Evolutionary conservation across 2,329 filamentous ascomycete species (phyloP).

Genomic region (Phialophora tarda): DNA sequence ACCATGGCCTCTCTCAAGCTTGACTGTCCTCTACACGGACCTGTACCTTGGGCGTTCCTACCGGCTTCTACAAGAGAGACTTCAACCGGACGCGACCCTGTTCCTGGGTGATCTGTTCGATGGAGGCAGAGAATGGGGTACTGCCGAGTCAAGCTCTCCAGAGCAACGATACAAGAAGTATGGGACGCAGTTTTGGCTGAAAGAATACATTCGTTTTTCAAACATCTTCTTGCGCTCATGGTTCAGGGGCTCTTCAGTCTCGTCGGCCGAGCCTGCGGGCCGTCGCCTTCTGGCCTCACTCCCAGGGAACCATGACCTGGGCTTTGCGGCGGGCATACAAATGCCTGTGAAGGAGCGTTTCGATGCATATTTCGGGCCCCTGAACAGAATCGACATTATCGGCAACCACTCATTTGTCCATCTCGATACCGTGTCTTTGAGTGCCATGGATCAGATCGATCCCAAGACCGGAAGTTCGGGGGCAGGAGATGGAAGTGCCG

Average conservation of each 20-base stretch:
- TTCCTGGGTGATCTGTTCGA: conserved; percentile 96
- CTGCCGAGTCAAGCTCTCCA: conserved; percentile 63
- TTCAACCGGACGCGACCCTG: conserved; percentile 85
- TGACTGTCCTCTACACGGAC: conserved; percentile 78
- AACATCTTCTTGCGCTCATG: conserved; percentile 79
- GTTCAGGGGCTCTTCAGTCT: conserved; percentile 59
- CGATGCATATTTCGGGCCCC: conserved; percentile 83
- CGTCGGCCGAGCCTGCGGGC: conserved; percentile 62
- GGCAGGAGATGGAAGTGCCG: conserved; percentile 46
- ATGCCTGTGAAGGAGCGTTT: conserved; percentile 80
- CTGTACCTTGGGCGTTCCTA: conserved; percentile 87
- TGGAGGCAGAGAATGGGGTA: conserved; percentile 93
- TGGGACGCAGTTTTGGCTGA: conserved; percentile 80
- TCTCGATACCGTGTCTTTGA: conserved; percentile 85
- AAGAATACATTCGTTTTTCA: conserved; percentile 85
- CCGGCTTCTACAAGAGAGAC: conserved; percentile 71
- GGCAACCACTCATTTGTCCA: conserved; percentile 96
- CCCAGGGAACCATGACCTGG: conserved; percentile 93
- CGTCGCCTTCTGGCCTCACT: conserved; percentile 82
- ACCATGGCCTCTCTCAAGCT: conserved; percentile 70
- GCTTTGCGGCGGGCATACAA: conserved; percentile 86
- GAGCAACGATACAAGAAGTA: conserved; percentile 76
- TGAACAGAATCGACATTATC: conserved; percentile 88
- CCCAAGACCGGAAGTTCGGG: conserved; percentile 54
- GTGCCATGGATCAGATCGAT: conserved; percentile 68